Base-by-base conservation (phyloP, 352 stramenopile genomes). In the Pythium brassicae region DNA sequence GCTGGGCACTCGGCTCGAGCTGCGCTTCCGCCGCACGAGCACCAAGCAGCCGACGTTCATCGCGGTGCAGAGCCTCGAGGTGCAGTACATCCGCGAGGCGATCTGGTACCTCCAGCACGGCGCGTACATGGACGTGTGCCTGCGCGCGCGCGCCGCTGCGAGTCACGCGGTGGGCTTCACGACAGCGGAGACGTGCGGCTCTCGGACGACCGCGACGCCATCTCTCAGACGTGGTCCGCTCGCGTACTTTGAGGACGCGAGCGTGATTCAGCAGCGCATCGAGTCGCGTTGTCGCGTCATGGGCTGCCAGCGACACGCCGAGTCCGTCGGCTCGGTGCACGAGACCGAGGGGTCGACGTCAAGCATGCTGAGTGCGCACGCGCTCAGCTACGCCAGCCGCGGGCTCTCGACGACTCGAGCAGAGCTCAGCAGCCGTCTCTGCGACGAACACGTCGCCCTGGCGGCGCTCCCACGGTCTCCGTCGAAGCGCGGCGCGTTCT, bases 21-120 rank as follows among this genome's bases (percentile, higher is more conserved):
- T 91, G 6, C 76, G 74, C 9, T 86, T 89, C 19, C 57, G 48
- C 29, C 73, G 66, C n/a, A 71, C 61, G 11, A 72, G 49, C 0
- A 65, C 72, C 0, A 90, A 90, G 50, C 80, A 88, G 37, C 80
- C 80, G 2, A 75, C 58, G 19, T 82, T 73, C 44, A 69, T 90
- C 25, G 68, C 72, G 2, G 74, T 88, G 34, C 72, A 88, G 40
- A 85, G 71, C 22, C 35, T 72, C 7, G 76, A 90, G 15, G 66
- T 76, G 0, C 70, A 81, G 34, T 66, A 78, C 35, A 87, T 90
- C 48, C 76, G 80, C 50, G 80, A 90, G 17, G 72, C 78, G 5
- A 76, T 90, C 26, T 87, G 70, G 66, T 87, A 76, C 45, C 66
- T 86, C 43, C 78, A 79, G 46, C 54, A 78, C 32, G 76, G 68